These are phyloP conservation scores for Neophaeococcomyces mojaviensis DNA, from an alignment of 2,329 filamentous ascomycete species.

Conservation along the genomic window DNA sequence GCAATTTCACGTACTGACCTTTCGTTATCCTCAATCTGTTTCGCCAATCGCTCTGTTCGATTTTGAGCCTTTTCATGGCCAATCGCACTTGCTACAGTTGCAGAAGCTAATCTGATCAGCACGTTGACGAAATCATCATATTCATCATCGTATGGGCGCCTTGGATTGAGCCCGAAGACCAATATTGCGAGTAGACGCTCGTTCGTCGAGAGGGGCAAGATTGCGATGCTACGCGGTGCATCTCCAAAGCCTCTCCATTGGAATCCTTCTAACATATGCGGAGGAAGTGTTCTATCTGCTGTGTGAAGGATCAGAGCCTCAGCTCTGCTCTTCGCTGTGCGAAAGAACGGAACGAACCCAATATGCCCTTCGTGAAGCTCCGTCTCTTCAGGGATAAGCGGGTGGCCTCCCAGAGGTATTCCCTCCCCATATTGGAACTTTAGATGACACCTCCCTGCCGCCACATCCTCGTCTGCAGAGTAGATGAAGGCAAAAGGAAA, in stretches of 20 bases:
- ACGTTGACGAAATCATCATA: conserved; percentile 15
- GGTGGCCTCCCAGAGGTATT: conserved; percentile 26
- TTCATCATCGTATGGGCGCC: conserved; percentile 12
- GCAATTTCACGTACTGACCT: conserved; percentile 15
- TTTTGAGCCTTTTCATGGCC: conserved; percentile 14
- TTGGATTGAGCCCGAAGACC: conserved; percentile 17
- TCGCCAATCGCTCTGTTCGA: conserved; percentile 12
- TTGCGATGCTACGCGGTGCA: conserved; percentile 9
- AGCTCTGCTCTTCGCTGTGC: conserved; percentile 10
- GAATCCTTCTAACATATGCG: conserved; percentile 14
- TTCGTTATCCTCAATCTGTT: conserved; percentile 14
- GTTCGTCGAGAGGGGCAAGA: conserved; percentile 16
- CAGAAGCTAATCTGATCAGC: conserved; percentile 14
- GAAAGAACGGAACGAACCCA: conserved; percentile 28
- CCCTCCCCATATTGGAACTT: conserved; percentile 16
- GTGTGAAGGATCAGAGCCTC: conserved; percentile 14
- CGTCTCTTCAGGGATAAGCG: conserved; percentile 25
- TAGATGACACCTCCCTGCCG: conserved; percentile 7
- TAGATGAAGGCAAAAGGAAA: conserved; percentile 47
- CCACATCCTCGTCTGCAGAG: conserved; percentile 36
- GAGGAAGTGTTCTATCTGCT: conserved; percentile 12
- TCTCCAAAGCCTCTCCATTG: conserved; percentile 15
- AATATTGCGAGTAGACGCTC: conserved; percentile 14
- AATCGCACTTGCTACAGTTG: conserved; percentile 13
- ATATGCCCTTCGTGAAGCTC: conserved; percentile 27